Evolutionary conservation across 208 protist genomes (phyloP), one percentile per base, ranked within the genome.

Genomic region (Trypanosoma mega): DNA sequence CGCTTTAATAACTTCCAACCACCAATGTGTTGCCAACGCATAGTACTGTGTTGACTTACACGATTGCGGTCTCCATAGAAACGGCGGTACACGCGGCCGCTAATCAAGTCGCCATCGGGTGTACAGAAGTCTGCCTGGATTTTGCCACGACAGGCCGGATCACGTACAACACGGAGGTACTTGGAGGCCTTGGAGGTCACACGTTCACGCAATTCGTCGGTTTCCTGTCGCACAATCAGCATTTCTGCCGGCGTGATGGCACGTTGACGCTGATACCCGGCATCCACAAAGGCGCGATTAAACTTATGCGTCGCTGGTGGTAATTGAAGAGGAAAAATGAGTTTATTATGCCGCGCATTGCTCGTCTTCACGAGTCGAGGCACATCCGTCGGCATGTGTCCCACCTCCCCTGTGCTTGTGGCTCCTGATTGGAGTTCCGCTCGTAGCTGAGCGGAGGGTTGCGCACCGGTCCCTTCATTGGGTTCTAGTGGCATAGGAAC

Each of bases 11-110:
- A 62, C 66, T 87, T 92, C 80, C 85, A 94, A 14, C 88, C 88
- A n/a, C 88, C 88, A 61, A 94, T 85, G 78, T 92, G 76, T 54
- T 94, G 88, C 85, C 88, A 94, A 6, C 82, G 84, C 72, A 93
- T 72, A 41, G 87, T 91, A 43, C 68, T 59, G 39, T 73, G 78
- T 81, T 80, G n/a, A 33, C 58, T 76, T 6, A 80, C 74, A 43
- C 69, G 71, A 68, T 86, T 83, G 63, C 68, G 71, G 61, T 87
- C 80, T 12, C 87, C 87, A 62, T 93, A 93, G 65, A 87, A 93
- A 47, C 87, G 87, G 24, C 87, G 74, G 76, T 94, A 92, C 30
- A 94, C 78, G 14, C 88, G 78, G 18, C 65, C 88, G 2, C 31
- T 84, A 36, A 94, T 63, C 34, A 94, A 68, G 26, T 88, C 64